A percentile compares a stretch with the other conserved stretches of the same genome.
Evolutionary conservation across 768 basidiomycete genomes (phyloP).

Genomic region (Tricholoma hemisulphureum): DNA sequence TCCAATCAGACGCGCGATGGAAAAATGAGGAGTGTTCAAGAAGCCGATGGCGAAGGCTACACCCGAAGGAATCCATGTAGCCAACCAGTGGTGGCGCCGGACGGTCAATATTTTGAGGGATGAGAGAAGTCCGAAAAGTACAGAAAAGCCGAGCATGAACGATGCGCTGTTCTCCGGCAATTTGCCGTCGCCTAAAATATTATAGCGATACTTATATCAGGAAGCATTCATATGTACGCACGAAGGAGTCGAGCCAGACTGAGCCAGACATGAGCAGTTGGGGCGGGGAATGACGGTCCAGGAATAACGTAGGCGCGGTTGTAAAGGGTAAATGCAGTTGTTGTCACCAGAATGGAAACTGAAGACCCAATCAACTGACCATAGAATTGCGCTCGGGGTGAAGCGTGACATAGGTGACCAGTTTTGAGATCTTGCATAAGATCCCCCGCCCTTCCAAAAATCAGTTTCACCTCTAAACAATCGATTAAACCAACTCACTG

Average conservation of each 20-base stretch:
- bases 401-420: conserved; percentile 87
- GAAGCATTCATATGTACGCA: conserved; percentile 35
- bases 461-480: conserved; percentile 3
- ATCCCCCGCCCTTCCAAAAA: conserved; percentile 74
- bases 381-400: conserved; percentile 91
- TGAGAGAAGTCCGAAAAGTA: conserved; percentile 67
- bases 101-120: conserved; percentile 62
- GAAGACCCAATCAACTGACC: conserved; percentile 90
- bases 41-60: conserved; percentile 96
- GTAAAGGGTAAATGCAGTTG: conserved; percentile 85
- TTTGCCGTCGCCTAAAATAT: conserved; percentile 65
- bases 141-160: conserved; percentile 81
- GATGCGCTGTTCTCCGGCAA: conserved; percentile 70
- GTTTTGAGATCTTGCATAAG: conserved; percentile 99
- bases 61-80: conserved; percentile 87
- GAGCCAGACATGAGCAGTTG: conserved; percentile 93
- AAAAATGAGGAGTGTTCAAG: conserved; percentile 93
- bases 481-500: conserved; percentile 53
- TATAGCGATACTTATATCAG: too few species aligned
- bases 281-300: conserved; percentile 93
- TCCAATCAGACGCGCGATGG: conserved; percentile 86
- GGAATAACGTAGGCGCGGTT: conserved; percentile 86
- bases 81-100: conserved; percentile 47
- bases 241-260: conserved; percentile 72
- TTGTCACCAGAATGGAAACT: conserved; percentile 84